Conservation (phyloP, 352 stramenopile genomes). For the Pythium aristosporum region DNA sequence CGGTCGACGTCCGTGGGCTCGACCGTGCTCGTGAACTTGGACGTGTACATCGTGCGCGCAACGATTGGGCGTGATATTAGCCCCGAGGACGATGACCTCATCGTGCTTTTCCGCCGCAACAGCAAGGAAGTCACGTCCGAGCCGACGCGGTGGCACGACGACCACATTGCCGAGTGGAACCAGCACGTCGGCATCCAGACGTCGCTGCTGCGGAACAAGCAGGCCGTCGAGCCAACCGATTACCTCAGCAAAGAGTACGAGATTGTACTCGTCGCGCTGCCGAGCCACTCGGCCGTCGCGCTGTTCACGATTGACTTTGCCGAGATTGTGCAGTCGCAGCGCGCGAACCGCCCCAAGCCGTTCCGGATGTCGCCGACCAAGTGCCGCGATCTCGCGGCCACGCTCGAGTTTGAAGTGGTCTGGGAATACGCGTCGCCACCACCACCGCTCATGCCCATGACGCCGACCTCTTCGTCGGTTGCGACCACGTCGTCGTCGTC, state of each 20-base stretch:
- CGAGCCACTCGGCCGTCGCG: constrained; percentile 75
- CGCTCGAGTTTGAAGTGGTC: constrained; percentile 73
- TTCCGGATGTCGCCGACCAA: constrained; percentile 71
- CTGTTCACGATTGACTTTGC: constrained; percentile 78
- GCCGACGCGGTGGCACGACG: constrained; percentile 57
- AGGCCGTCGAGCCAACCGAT: constrained; percentile 26
- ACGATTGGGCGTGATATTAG: constrained; percentile 77
- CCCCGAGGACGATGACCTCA: constrained; percentile 66
- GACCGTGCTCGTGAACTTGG: constrained; percentile 72
- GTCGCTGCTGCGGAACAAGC: constrained; percentile 60
- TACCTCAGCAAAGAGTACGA: constrained; percentile 84
- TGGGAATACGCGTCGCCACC: constrained; percentile 51
- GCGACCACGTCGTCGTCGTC: constrained; percentile 32
- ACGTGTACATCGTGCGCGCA: constrained; percentile 66
- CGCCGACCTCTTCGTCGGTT: constrained; percentile 41
- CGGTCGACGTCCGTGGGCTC: constrained; percentile 27
- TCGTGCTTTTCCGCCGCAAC: constrained; percentile 83
- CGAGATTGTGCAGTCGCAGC: constrained; percentile 56
- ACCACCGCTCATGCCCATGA: constrained; percentile 26
- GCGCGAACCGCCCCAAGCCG: constrained; percentile 41
- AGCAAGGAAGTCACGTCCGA: constrained; percentile 77
- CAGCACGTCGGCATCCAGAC: constrained; percentile 79
- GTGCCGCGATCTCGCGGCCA: constrained; percentile 70
- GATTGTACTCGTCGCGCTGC: constrained; percentile 78
- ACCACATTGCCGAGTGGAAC: constrained; percentile 77